Evolutionary conservation across 2,329 filamentous ascomycete species (phyloP).

Genomic region (Sordariomycetes sp.): DNA sequence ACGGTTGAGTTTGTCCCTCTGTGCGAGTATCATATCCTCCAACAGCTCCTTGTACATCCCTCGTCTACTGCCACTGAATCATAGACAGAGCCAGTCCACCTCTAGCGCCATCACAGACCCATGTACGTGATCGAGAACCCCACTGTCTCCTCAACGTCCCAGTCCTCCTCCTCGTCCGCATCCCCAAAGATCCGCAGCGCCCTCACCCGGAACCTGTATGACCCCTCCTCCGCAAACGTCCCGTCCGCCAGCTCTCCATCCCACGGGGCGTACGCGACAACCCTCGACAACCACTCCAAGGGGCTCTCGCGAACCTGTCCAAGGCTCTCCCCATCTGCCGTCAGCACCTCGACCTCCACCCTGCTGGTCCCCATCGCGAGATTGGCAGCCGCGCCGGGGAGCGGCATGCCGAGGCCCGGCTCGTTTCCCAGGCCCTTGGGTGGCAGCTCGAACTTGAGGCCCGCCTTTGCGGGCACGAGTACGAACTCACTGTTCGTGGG

Average conservation of each 20-base stretch:
- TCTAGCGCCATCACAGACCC: neutral
- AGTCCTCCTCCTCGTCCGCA: conserved; percentile 25
- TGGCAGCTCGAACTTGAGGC: neutral
- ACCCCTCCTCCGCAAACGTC: conserved; percentile 30
- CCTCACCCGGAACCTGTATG: conserved; percentile 33
- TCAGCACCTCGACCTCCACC: conserved; percentile 29
- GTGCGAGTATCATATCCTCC: no score
- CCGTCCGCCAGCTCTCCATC: conserved; percentile 33
- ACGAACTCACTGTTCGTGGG: neutral
- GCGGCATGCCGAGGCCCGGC: neutral
- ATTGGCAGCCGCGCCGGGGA: conserved; percentile 4
- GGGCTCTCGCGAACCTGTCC: conserved; percentile 8
- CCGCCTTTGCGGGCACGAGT: neutral
- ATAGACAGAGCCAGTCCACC: neutral
- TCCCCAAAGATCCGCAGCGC: conserved; percentile 39
- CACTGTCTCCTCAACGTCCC: conserved; percentile 27
- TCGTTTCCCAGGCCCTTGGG: neutral
- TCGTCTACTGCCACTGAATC: no score
- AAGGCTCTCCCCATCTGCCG: conserved; percentile 6
- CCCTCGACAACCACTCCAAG: conserved; percentile 15
- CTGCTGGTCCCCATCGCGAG: conserved; percentile 30
- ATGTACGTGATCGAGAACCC: conserved; percentile 31
- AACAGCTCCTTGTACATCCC: no score
- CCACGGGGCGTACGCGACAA: conserved; percentile 18
- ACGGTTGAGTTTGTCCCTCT: no score